Evolutionary conservation across 371 early-diverging fungal genomes (phyloP).

Genomic region (Mortierella sp.): DNA sequence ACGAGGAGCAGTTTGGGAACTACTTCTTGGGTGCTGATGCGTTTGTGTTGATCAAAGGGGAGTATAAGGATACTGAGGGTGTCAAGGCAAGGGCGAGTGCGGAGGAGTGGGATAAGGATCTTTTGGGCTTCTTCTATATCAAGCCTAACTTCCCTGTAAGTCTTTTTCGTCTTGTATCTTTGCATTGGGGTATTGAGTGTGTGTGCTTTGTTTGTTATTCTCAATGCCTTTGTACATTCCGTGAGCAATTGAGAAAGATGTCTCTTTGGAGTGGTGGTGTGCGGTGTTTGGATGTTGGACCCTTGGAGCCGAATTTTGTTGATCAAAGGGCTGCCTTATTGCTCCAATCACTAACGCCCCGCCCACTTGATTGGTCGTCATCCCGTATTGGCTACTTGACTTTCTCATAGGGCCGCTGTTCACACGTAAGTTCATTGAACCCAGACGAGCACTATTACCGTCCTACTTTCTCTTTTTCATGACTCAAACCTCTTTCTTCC

Average conservation of each 20-base stretch:
- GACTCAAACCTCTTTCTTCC: conserved; percentile 7
- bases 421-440: conserved; percentile 62
- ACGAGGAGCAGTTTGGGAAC: conserved; percentile 63
- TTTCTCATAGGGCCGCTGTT: conserved; percentile 61
- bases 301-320: not conserved
- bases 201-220: no score
- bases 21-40: conserved; percentile 73
- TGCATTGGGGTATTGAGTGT: no score
- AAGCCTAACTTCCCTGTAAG: conserved; percentile 85
- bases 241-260: no score
- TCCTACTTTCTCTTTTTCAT: not conserved
- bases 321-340: not conserved
- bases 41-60: conserved; percentile 61
- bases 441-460: not conserved
- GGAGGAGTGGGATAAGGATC: conserved; percentile 57
- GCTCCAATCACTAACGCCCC: not conserved
- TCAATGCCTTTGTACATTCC: no score
- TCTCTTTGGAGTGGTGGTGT: no score
- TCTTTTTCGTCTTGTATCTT: not conserved
- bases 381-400: not conserved
- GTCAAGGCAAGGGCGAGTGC: conserved; percentile 41
- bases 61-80: conserved; percentile 44
- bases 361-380: not conserved
- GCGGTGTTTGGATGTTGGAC: no score
- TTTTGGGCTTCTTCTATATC: conserved; percentile 81